Conservation (phyloP, 2,329 filamentous ascomycete species). For the Trichoderma polysporum region DNA sequence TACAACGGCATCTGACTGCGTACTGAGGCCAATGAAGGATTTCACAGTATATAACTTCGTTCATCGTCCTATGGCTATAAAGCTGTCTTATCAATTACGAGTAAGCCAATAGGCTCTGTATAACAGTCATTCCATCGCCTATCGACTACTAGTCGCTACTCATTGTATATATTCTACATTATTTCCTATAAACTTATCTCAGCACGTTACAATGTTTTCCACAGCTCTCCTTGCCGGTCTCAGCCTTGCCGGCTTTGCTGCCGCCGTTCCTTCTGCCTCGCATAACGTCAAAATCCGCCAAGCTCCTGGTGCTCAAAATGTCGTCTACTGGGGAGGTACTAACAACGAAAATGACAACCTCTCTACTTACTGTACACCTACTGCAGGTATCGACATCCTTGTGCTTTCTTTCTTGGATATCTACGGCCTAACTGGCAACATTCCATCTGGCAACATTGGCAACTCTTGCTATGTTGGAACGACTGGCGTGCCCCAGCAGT, state of each 20-base stretch:
- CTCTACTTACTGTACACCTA: slow-evolving; percentile 39
- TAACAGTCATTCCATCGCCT: background rate
- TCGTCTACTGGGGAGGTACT: slow-evolving; percentile 31
- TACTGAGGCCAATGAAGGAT: no score
- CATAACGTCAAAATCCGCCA: slow-evolving; percentile 13
- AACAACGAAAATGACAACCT: slow-evolving; percentile 37
- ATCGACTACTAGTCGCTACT: background rate
- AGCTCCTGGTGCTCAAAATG: slow-evolving; percentile 34
- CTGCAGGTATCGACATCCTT: slow-evolving; percentile 43
- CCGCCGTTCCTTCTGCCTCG: slow-evolving; percentile 14
- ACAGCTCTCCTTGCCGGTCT: background rate
- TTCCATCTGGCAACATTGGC: slow-evolving; percentile 42
- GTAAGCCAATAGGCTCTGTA: background rate
- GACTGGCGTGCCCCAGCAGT: slow-evolving; percentile 24
- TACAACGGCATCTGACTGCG: no score
- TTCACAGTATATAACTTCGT: background rate
- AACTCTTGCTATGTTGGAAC: slow-evolving; percentile 37
- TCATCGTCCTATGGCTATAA: background rate
- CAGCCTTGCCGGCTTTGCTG: slow-evolving; percentile 15
- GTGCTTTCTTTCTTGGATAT: slow-evolving; percentile 43
- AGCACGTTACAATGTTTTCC: background rate
- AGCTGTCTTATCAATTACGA: background rate
- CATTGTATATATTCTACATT: background rate
- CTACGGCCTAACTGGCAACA: slow-evolving; percentile 37
- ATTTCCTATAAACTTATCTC: background rate